Base-by-base conservation (phyloP, 2,329 filamentous ascomycete species). In the Penicillium sp. region DNA sequence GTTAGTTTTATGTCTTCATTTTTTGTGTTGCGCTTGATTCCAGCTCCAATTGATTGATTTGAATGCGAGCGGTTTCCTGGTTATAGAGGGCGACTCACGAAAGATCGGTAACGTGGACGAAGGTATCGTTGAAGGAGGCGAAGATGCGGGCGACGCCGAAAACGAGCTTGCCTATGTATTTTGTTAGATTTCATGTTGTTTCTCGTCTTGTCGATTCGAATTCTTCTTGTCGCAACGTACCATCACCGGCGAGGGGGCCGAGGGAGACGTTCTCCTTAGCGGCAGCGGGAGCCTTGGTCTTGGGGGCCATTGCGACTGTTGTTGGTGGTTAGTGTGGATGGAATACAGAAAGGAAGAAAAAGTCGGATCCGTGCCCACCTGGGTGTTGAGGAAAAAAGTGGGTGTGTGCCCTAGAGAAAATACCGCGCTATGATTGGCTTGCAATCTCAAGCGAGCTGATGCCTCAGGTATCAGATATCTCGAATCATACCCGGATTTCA, bases 61-160 rank as follows among this genome's bases (percentile, higher is more conserved):
- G 36, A 43, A 51, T 39, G 43, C 50, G 42, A 19, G 10, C 18
- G 16, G 23, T 19, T 53, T 50, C 29, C 3, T 36, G 19, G 4
- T 44, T 19, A n/a, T n/a, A 23, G 29, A 38, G 42, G 14, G 44
- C n/a, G 41, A 76, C 85, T 77, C 80, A 91, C 88, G 83, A 87
- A 79, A 99, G 91, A 96, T 97, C 94, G 84, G 94, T 99, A 77
- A 99, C 91, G 84, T 99, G 94, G 78, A 99, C 94, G 83, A 91
- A 91, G 77, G 88, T 91, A 74, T 91, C 89, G 82, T 91, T 91
- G 85, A 91, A 91, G 66, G 90, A 96, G 74, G 92, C 92, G 81
- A 97, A 94, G 84, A 97, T 97, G 79, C 92, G 90, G 78, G 92
- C 92, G 81, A 96, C 92, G 79, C 92, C 92, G 79, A 97, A 97